Conservation (phyloP, 306 rosid genomes). For the Quercus bicolor region DNA sequence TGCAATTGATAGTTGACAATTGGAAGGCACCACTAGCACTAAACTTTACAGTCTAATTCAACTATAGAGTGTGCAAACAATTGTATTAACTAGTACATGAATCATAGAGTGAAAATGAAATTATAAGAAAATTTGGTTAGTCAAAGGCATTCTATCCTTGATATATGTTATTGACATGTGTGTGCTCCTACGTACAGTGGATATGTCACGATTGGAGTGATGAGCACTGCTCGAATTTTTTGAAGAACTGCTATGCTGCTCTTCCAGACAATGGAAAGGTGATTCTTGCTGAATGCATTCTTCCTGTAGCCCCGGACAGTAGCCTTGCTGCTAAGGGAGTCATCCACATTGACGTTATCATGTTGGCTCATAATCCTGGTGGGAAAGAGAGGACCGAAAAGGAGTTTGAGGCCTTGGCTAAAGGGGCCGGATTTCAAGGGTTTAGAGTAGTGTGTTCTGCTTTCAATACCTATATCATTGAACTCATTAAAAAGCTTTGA, state of each 20-base stretch:
- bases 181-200: slow-evolving; percentile 41
- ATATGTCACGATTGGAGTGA: slow-evolving; percentile 97
- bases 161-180: slow-evolving; percentile 8
- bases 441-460: slow-evolving; percentile 53
- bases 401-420: slow-evolving; percentile 75
- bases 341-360: slow-evolving; percentile 69
- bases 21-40: neutral
- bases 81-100: neutral
- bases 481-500: slow-evolving; percentile 61
- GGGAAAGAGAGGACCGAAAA: slow-evolving; percentile 88
- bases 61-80: neutral
- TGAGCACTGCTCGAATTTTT: slow-evolving; percentile 70
- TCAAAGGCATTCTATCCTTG: neutral
- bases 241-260: slow-evolving; percentile 78
- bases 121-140: neutral
- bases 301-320: slow-evolving; percentile 73
- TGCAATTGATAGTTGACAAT: neutral
- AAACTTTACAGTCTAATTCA: neutral
- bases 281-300: slow-evolving; percentile 91
- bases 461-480: slow-evolving; percentile 74
- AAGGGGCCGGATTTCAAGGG: slow-evolving; percentile 71
- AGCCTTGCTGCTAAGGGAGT: slow-evolving; percentile 83
- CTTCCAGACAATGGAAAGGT: slow-evolving; percentile 75
- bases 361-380: slow-evolving; percentile 89
- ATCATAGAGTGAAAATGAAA: neutral